phyloP scores from a whole-genome alignment of 352 stramenopile species.

The Pythium brassicae region DNA sequence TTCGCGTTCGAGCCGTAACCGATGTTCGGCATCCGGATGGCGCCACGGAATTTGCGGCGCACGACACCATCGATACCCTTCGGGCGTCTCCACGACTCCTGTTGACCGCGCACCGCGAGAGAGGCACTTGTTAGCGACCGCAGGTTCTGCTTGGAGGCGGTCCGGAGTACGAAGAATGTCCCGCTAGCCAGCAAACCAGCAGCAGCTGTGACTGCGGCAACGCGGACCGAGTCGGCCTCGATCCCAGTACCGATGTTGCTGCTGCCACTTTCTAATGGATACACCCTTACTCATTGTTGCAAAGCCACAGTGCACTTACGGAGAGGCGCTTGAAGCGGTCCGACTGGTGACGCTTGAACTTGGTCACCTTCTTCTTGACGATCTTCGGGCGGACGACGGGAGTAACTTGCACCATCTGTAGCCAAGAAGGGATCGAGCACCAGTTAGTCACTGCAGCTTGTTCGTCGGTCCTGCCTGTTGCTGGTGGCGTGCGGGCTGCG shows the following conservation, averaged over 20 bases:
- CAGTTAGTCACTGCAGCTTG: neutral
- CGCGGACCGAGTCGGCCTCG: neutral
- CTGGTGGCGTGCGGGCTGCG: neutral
- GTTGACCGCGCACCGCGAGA: neutral
- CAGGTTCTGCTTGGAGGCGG: neutral
- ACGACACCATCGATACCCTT: conserved; percentile 99
- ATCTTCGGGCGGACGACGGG: conserved; percentile 89
- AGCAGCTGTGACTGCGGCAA: neutral
- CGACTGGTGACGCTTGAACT: conserved; percentile 99
- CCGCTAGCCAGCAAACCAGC: neutral
- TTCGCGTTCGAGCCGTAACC: conserved; percentile 99
- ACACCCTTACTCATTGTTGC: no score
- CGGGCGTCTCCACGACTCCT: conserved; percentile 96
- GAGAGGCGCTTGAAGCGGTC: conserved; percentile 98
- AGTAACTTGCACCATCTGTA: conserved; percentile 90
- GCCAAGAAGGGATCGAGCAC: neutral
- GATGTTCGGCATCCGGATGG: conserved; percentile 98
- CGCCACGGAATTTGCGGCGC: conserved; percentile 98
- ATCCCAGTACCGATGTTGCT: neutral
- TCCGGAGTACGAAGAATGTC: neutral
- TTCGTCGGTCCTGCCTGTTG: neutral
- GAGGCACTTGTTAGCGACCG: neutral
- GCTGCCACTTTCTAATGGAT: no score
- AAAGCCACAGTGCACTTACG: conserved; percentile 42
- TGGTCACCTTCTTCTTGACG: conserved; percentile 99